Evolutionary conservation across 2,329 filamentous ascomycete species (phyloP).

Genomic region (Didymellaceae sp.): DNA sequence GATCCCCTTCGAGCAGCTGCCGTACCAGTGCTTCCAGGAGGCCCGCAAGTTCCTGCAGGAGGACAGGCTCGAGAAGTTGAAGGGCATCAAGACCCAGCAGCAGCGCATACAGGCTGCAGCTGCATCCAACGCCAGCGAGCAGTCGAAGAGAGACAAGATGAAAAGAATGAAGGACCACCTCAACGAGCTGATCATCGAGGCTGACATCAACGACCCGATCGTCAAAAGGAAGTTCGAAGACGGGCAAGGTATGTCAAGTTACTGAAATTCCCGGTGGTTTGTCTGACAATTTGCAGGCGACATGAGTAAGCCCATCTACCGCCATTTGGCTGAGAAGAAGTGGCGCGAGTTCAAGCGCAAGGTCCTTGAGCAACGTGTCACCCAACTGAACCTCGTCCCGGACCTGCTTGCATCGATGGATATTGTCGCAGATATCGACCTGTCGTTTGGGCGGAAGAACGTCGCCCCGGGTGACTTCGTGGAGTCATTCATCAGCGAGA

Average conservation of each 20-base stretch:
- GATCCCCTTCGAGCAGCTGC: slow-evolving; percentile 89
- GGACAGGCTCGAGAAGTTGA: slow-evolving; percentile 82
- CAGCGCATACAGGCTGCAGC: slow-evolving; percentile 73
- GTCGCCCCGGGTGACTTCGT: slow-evolving; percentile 81
- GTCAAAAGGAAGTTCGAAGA: slow-evolving; percentile 96
- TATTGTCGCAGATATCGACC: slow-evolving; percentile 77
- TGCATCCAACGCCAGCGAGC: slow-evolving; percentile 66
- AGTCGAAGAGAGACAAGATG: slow-evolving; percentile 70
- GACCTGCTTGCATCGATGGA: slow-evolving; percentile 84
- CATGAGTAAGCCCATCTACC: slow-evolving; percentile 96
- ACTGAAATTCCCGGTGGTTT: not conserved
- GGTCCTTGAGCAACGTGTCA: slow-evolving; percentile 82
- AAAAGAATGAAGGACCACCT: slow-evolving; percentile 73
- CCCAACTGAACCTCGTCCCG: slow-evolving; percentile 85
- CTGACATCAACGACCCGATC: slow-evolving; percentile 92
- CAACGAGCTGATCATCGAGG: slow-evolving; percentile 82
- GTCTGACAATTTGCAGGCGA: slow-evolving; percentile 67
- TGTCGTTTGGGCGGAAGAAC: slow-evolving; percentile 76
- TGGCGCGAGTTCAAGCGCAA: slow-evolving; percentile 85
- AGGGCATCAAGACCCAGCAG: slow-evolving; percentile 71
- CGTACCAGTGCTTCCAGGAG: slow-evolving; percentile 98
- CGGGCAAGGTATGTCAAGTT: slow-evolving; percentile 70
- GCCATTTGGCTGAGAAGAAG: slow-evolving; percentile 82
- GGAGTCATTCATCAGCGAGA: slow-evolving; percentile 74
- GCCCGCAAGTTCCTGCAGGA: slow-evolving; percentile 80